Evolutionary conservation across 148 eudicot genomes (phyloP), one percentile per base, ranked within the genome.

Genomic region (Fagopyrum tataricum): DNA sequence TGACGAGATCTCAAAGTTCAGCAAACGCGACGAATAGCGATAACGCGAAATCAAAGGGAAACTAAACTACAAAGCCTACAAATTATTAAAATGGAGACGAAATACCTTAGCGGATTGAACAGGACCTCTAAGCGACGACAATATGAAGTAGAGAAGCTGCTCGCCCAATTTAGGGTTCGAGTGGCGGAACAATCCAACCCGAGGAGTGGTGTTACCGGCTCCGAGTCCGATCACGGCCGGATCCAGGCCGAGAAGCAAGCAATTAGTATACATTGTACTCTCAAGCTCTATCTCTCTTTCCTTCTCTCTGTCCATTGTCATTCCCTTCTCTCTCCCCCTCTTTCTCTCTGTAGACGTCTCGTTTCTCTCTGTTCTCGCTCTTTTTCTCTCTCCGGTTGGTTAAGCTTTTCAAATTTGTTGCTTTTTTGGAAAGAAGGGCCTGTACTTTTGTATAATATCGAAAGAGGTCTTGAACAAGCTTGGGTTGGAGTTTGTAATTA

Each of bases 121-220:
- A 7, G 96, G 97, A 18, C 98, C 98, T 14, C 97, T 72, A 1
- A 95, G 93, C 51, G 97, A 91, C 9, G 99, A 90, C 5, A 95
- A 79, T 39, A 95, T 83, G 82, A 95, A 95, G 88, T 87, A 90
- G 40, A 95, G 87, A 73, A 95, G 97, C 80, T 91, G 99, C 76
- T 95, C 97, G 72, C 99, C 99, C 76, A 95, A 87, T 84, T 92
- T 95, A 80, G 99, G 97, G 87, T 95, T 95, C 10, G 99, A 95
- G 76, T 95, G 99, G 6, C 97, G 99, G 72, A 95, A 95, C 20
- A 88, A 84, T 0, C 99, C 99, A 53, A 92, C 97, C 18, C 90
- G 87, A 52, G 92, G 95, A 14, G 93, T 73, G 26, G 87, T 78
- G 67, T 76, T 86, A 76, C 77, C 83, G 74, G 89, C 81, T 51